phyloP scores from a whole-genome alignment of 768 basidiomycete species.

The Termitomyces sp. region DNA sequence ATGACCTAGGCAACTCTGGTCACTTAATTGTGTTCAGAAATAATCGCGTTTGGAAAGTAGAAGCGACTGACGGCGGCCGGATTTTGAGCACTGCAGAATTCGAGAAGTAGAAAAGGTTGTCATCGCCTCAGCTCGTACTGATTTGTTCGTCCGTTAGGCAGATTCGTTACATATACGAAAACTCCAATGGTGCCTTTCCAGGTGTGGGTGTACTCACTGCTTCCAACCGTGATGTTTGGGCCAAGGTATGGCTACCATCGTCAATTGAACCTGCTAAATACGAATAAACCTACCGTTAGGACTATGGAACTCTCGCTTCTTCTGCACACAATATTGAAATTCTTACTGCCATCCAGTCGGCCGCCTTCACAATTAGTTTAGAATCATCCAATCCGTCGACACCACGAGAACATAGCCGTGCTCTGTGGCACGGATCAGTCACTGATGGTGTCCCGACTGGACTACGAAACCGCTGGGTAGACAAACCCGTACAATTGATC shows the following conservation, averaged over 20 bases:
- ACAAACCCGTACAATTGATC: conserved; percentile 87
- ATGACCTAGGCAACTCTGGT: conserved; percentile 56
- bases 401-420: conserved; percentile 57
- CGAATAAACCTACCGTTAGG: conserved; percentile 29
- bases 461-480: conserved; percentile 79
- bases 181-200: conserved; percentile 57
- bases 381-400: conserved; percentile 54
- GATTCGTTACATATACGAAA: conserved; percentile 65
- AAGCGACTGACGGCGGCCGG: conserved; percentile 46
- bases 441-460: conserved; percentile 42
- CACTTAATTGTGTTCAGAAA: conserved; percentile 85
- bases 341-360: conserved; percentile 71
- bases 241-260: conserved; percentile 46
- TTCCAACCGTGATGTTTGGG: conserved; percentile 84
- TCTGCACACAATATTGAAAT: conserved; percentile 59
- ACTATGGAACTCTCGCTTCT: conserved; percentile 55
- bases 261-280: not conserved
- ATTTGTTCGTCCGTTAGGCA: conserved; percentile 40
- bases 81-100: conserved; percentile 64
- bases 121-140: not conserved
- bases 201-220: conserved; percentile 75
- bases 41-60: conserved; percentile 80
- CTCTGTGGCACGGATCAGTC: conserved; percentile 78
- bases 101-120: conserved; percentile 39
- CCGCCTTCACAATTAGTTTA: conserved; percentile 81